phyloP scores from a whole-genome alignment of 208 protist species.

The Leishmania tarentolae region DNA sequence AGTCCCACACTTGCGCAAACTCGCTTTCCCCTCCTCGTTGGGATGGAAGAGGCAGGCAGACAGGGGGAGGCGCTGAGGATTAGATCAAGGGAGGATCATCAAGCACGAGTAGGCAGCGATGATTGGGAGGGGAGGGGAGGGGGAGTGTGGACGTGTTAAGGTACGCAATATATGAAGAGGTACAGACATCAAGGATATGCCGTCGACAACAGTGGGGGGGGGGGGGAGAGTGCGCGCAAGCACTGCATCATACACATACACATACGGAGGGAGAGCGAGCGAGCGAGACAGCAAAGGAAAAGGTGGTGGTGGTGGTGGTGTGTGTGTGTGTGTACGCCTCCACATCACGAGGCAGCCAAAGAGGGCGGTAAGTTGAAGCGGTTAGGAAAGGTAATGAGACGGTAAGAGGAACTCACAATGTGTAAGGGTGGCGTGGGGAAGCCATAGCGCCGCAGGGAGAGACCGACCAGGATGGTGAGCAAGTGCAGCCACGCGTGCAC shows the following conservation, averaged over 20 bases:
- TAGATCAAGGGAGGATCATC: too few species aligned
- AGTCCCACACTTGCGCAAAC: neutral
- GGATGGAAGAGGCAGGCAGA: neutral
- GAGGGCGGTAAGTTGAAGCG: neutral
- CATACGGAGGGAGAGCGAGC: too few species aligned
- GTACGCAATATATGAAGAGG: neutral
- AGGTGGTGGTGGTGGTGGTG: too few species aligned
- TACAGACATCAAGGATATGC: neutral
- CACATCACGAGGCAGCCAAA: neutral
- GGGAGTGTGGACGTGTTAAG: neutral
- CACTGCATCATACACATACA: neutral
- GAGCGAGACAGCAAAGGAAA: neutral
- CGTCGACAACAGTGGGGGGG: neutral
- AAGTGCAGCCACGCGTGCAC: neutral
- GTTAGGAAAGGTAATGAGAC: neutral
- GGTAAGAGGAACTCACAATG: neutral
- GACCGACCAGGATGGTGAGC: neutral
- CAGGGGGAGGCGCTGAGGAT: too few species aligned
- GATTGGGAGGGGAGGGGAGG: neutral
- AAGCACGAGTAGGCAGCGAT: too few species aligned
- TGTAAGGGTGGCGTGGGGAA: neutral
- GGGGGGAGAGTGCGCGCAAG: neutral
- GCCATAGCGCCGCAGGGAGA: neutral
- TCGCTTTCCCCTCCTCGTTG: neutral
- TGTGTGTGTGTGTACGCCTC: neutral